Base-by-base conservation (phyloP, 2,329 filamentous ascomycete genomes). In the Fusarium sp. region DNA sequence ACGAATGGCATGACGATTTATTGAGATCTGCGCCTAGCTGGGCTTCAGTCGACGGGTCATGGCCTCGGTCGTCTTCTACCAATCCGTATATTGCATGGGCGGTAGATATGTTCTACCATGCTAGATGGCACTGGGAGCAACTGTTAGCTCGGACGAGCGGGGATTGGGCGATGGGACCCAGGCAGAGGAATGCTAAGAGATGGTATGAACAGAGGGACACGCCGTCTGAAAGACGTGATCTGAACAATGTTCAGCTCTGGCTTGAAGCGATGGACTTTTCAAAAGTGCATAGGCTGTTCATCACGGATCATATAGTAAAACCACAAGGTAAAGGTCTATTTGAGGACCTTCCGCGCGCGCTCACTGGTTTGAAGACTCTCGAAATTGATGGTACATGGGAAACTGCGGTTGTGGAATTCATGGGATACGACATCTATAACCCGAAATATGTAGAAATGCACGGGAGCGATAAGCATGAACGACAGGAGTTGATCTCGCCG, bases 251-350 rank as follows among this genome's bases (percentile, higher is more conserved):
- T 12, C 47, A 65, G 14, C 59, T 65, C 6, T 70, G 68, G 68
- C 40, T 71, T 4, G 58, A 65, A 24, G 59, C 42, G 2, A 71
- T 71, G 67, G 63, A 71, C 42, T 71, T 70, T 30, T 70, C 68
- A 0, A n/a, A 68, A 4, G 32, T 71, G 2, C 63, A 65, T 7
- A 61, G 48, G 3, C 25, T 71, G 3, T 29, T 49, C 7, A 61
- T 71, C 18, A 40, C 27, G 4, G 8, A 56, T 16, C 2, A 11
- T 29, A 0, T 6, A 6, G 7, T 11, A 1, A 10, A 6, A 4
- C 42, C 52, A 7, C 7, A 34, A 3, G 30, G 57, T 4, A 41
- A 37, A 10, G 37, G 59, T 5, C 18, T 58, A 3, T 37, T 37
- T 32, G 2, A 30, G 14, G 4, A 32, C 3, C 46, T 71, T 4